These are phyloP conservation scores for Pezicula carpinea DNA, from an alignment of 2,329 filamentous ascomycete genomes.

Conservation along the genomic window DNA sequence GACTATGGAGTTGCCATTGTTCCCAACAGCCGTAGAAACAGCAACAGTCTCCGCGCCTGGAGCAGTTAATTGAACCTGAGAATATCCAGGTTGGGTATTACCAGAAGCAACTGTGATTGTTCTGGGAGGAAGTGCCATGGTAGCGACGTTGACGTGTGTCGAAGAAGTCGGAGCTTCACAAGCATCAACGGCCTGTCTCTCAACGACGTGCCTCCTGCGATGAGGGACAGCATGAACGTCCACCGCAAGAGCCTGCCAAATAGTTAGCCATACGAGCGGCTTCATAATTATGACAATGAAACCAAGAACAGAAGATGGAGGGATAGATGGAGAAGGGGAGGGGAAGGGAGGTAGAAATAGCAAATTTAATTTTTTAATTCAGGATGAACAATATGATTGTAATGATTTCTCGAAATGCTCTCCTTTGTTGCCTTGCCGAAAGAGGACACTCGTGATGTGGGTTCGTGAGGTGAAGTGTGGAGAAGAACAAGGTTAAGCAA, in stretches of 20 bases:
- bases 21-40: too few relatives aligned
- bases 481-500: background rate
- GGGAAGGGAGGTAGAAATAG: background rate
- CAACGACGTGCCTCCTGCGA: background rate
- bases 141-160: background rate
- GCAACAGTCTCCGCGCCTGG: too few relatives aligned
- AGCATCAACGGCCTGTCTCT: background rate
- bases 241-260: slow-evolving; percentile 7
- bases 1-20: too few relatives aligned
- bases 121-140: background rate
- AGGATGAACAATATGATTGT: background rate
- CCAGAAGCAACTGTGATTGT: background rate
- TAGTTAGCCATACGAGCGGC: slow-evolving; percentile 3
- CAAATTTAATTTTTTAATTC: background rate
- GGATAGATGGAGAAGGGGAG: background rate
- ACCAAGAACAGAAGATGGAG: background rate
- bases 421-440: background rate
- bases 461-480: background rate
- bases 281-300: slow-evolving; percentile 6
- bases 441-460: background rate
- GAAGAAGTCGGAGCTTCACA: background rate
- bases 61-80: too few relatives aligned
- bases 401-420: background rate
- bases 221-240: slow-evolving; percentile 3
- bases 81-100: too few relatives aligned